phyloP scores from a whole-genome alignment of 306 rosid genomes.

The Cicer pinnatifidum region DNA sequence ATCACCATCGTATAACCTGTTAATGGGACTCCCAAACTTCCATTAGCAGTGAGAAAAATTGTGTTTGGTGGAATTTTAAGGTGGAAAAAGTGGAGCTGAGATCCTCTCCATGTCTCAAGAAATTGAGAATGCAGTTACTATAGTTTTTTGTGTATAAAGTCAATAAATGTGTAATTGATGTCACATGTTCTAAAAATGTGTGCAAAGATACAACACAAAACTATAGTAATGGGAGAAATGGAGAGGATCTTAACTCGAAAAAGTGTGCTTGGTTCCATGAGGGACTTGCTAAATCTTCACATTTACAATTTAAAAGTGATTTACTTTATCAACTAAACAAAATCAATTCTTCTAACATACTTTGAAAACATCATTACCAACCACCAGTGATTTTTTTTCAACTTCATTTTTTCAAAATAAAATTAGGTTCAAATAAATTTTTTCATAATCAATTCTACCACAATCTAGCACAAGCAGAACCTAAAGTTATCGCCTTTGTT shows the following conservation, averaged over 20 bases:
- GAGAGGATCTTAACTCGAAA: too few relatives aligned
- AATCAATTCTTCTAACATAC: not conserved
- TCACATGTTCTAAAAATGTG: too few relatives aligned
- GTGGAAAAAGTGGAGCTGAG: not conserved
- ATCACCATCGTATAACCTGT: constrained; percentile 38
- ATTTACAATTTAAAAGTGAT: not conserved
- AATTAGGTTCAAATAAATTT: not conserved
- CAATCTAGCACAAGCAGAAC: not conserved
- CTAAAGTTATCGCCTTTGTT: constrained; percentile 44
- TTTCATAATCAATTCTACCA: not conserved
- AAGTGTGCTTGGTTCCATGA: not conserved
- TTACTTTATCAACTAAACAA: constrained; percentile 9
- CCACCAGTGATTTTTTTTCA: not conserved
- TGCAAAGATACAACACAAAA: too few relatives aligned
- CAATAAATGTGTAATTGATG: too few relatives aligned
- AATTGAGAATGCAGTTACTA: too few relatives aligned
- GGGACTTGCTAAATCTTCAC: constrained; percentile 4
- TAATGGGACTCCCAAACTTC: not conserved
- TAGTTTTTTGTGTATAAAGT: too few relatives aligned
- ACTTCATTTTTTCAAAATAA: not conserved
- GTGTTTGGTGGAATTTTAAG: not conserved
- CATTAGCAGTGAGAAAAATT: constrained; percentile 2
- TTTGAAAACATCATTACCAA: not conserved
- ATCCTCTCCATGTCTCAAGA: too few relatives aligned
- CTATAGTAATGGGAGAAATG: too few relatives aligned